Evolutionary conservation across 768 basidiomycete genomes (phyloP), one percentile per base, ranked within the genome.

Genomic region (Tubosaeta sp.): DNA sequence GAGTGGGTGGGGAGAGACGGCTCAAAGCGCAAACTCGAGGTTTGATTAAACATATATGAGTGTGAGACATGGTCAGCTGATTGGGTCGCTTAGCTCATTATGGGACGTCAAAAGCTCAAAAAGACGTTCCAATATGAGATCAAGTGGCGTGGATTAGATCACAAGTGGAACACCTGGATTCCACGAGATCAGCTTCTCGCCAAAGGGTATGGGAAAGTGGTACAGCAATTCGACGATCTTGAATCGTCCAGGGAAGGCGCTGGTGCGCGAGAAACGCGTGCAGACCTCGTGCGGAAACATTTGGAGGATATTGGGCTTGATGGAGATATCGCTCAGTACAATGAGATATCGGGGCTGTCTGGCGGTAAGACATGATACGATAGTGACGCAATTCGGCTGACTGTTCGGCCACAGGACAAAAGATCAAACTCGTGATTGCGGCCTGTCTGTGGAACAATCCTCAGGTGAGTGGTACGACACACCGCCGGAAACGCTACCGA

Each of bases 281-380:
- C 82, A 14, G 78, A 84, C 60, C 73, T 90, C 42, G 89, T 97
- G 42, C 81, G 94, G 58, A 91, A 94, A 70, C 91, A 94, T 59
- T 73, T 98, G 41, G 93, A 96, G 69, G 94, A 94, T 59, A 91
- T 98, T 58, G 95, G 94, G 31, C 77, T 98, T 34, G 92, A 97
- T 71, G 94, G 94, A 38, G 92, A 97, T 73, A 97, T 97, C 53
- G 94, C 94, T 11, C 92, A 96, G 70, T 97, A 98, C 72, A 95
- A 96, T 64, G 94, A 98, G 72, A 94, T 97, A 64, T 81, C 83
- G 31, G 94, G 95, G 34, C 74, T 97, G 40, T 94, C 91, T 16
- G 95, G 95, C 70, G 94, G 94, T 84, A 65, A 58, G 74, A 55
- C 16, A 35, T 51, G 44, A 12, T 54, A 19, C 46, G 40, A 35